Evolutionary conservation across 1,139 yeast genomes (phyloP).

Genomic region (Protomyces inundatus): DNA sequence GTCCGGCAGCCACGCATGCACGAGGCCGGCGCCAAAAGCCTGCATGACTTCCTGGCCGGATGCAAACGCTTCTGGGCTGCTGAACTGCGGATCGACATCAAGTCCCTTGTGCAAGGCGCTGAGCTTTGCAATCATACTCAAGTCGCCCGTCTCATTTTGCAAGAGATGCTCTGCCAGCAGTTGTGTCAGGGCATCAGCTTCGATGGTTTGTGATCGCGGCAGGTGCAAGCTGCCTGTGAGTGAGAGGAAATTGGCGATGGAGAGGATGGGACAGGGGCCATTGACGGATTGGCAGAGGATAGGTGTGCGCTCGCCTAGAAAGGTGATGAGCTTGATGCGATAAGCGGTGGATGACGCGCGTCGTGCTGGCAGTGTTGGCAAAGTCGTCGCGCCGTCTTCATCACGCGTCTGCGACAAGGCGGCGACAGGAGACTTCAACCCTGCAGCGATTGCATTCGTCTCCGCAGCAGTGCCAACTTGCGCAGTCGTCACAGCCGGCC

Average conservation of each 20-base stretch:
- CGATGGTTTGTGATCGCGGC: neutral
- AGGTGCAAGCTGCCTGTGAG: neutral
- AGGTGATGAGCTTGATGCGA: neutral
- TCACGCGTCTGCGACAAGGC: too few relatives aligned
- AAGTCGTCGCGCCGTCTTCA: neutral
- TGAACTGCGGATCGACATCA: constrained; percentile 65
- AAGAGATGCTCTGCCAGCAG: constrained; percentile 13
- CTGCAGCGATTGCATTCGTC: too few relatives aligned
- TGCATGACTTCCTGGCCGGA: constrained; percentile 46
- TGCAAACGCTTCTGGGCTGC: constrained; percentile 54
- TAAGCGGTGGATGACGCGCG: neutral
- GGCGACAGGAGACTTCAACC: too few relatives aligned
- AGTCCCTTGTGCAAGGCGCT: constrained; percentile 55
- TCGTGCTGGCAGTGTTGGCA: neutral
- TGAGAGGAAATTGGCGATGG: constrained; percentile 18
- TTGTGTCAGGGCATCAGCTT: constrained; percentile 4
- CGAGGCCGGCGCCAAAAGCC: constrained; percentile 45
- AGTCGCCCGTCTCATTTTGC: neutral
- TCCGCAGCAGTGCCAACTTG: too few relatives aligned
- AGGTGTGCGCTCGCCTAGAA: neutral
- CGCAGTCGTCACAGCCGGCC: too few relatives aligned
- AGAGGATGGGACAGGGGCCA: constrained; percentile 20
- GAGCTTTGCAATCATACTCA: constrained; percentile 51
- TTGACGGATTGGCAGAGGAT: constrained; percentile 11
- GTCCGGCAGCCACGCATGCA: constrained; percentile 51